Base-by-base conservation (phyloP, 306 rosid genomes). In the Quillaja saponaria region DNA sequence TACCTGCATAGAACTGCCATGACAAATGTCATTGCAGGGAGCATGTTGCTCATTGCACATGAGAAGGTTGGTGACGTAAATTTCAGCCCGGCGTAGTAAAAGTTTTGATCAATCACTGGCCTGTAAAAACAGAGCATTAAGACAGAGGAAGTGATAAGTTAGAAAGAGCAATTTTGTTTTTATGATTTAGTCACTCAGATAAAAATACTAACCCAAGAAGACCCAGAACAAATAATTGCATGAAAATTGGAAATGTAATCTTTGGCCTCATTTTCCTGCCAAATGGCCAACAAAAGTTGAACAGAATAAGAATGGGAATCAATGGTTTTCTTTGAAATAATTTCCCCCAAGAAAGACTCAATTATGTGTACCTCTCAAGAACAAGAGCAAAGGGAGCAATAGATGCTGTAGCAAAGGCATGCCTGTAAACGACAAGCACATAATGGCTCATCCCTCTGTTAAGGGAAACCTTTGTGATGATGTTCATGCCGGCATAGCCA, bases 401-500 rank as follows among this genome's bases (percentile, higher is more conserved):
- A 14, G 78, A 95, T 0, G 81, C 90, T 0, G 96, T 83, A 65
- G 99, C 99, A 64, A 94, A 86, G 57, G 96, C 92, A 6, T 94
- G 99, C 10, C 99, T 63, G 50, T 94, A 94, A 44, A 87, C 96
- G 21, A 88, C 91, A 58, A 94, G 97, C 13, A 87, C 97, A 25
- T 83, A 94, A 64, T 89, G 99, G 61, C 90, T 94, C 95, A 89
- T 85, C 3, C 99, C 97, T 1, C 90, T 85, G 84, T 80, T 83
- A 62, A 94, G 90, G 4, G 96, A 88, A 3, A 87, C 91, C 62
- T 80, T 87, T 3, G 96, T 89, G 67, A 94, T 87, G 54, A 94
- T 87, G 73, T 80, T 89, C 99, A 94, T 94, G 0, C 99, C 99
- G 1, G 99, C 99, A 12, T 85, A 87, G 8, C 99, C 99, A 10